Base-by-base conservation (phyloP, 176 grass and related monocot genomes). In the Raddia distichophylla region DNA sequence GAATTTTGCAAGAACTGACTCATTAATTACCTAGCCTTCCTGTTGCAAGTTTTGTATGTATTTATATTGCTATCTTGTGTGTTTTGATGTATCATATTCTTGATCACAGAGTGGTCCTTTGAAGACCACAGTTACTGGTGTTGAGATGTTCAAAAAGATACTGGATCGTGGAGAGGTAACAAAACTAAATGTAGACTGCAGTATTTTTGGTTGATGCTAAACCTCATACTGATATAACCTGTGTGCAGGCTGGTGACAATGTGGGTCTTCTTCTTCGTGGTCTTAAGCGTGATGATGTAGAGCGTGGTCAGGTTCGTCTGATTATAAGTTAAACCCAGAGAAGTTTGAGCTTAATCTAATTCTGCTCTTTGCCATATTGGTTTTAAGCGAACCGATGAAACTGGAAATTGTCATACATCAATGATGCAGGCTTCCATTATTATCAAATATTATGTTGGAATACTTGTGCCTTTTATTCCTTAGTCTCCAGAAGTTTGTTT, bases 91-190 rank as follows among this genome's bases (percentile, higher is more conserved):
- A 19, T 17, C 43, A n/a, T 69, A 46, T 80, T 81, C 19, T 67
- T 86, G 67, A 18, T 90, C 27, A 59, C 75, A 99, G 96, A 75
- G 79, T 82, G 90, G 90, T 74, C 93, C 96, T 0, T 51, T 95
- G 64, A 99, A 95, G 80, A 93, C 96, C 81, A 99, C 96, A 14
- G 96, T 99, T 71, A 99, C 96, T 77, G 93, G 93, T 64, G 96
- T 99, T 47, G 91, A 99, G 93, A 99, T 99, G 96, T 99, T 99
- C 85, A 99, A 95, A 72, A 99, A 99, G 86, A 95, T 95, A 45
- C 71, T 99, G 84, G 96, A 99, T 90, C 77, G 93, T 88, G 96
- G 93, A 95, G 81, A 93, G 91, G 96, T 99, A 83, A 86, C 11
- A 2, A 52, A 76, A 1, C 16, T 86, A 46, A 69, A 86, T 15